A percentile compares a stretch with the other conserved stretches of the same genome.
Conservation (phyloP, 495 filamentous ascomycete genomes). For the Mycothermus thermophilus region DNA sequence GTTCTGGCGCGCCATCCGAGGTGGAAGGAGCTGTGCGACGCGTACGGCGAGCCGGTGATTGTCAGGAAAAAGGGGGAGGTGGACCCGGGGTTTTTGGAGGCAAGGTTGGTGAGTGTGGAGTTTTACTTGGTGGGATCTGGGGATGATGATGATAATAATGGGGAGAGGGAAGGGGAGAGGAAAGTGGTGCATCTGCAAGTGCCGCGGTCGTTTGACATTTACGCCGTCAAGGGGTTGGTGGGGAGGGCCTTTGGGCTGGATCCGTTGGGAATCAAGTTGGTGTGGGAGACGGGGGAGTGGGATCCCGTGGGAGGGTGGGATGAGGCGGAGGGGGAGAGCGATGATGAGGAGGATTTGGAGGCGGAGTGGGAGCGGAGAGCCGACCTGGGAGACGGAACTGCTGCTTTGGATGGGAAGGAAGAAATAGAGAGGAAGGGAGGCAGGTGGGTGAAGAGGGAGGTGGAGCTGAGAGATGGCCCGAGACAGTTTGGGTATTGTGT, state of each 20-base stretch:
- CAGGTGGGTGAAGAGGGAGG: constrained; percentile 57
- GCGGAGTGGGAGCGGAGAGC: constrained; percentile 9
- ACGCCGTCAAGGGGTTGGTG: constrained; percentile 63
- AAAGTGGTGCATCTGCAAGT: constrained; percentile 43
- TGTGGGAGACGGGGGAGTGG: constrained; percentile 76
- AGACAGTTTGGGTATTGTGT: constrained; percentile 71
- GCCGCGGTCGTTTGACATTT: constrained; percentile 65
- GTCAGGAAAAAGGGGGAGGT: constrained; percentile 32
- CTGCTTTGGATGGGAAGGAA: constrained; percentile 2
- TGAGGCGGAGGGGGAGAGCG: constrained; percentile 41
- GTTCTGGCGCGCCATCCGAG: constrained; percentile 51
- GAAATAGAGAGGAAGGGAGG: constrained; percentile 19
- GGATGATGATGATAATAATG: constrained; percentile 8
- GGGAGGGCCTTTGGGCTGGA: constrained; percentile 52
- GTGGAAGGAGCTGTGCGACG: constrained; percentile 56
- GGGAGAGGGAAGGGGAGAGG: constrained; percentile 6
- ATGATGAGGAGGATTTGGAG: constrained; percentile 38
- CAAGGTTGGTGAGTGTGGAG: constrained; percentile 50
- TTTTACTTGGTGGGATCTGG: constrained; percentile 32
- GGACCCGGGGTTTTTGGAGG: constrained; percentile 58
- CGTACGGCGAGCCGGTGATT: constrained; percentile 53
- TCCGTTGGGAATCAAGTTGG: constrained; percentile 49
- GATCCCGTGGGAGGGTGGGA: constrained; percentile 58
- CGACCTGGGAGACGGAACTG: constrained; percentile 2
- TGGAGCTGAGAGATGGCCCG: constrained; percentile 69